Evolutionary conservation across 2,329 filamentous ascomycete genomes (phyloP).

Genomic region (Apiospora marii): DNA sequence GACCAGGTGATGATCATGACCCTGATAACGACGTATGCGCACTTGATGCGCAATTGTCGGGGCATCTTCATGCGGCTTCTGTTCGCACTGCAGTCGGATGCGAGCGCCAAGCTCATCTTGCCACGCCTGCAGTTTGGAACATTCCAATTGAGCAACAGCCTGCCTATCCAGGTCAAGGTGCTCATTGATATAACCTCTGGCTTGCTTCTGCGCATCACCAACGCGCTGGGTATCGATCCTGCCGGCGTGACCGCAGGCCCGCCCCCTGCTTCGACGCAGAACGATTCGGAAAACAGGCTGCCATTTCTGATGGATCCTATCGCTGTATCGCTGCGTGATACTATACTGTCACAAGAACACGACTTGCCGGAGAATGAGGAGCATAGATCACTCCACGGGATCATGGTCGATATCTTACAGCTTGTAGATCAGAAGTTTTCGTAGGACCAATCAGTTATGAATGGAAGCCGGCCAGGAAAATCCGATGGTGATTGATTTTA

Average conservation of each 20-base stretch:
- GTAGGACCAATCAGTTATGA: background rate
- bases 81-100: background rate
- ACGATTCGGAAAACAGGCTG: background rate
- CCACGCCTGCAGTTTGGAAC: background rate
- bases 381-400: background rate
- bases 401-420: background rate
- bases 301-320: background rate
- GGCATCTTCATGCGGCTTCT: background rate
- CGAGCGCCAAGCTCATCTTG: constrained; percentile 8
- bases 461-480: background rate
- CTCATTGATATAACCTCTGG: background rate
- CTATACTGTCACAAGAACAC: background rate
- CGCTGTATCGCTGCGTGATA: background rate
- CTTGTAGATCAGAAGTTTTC: background rate
- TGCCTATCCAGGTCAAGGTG: background rate
- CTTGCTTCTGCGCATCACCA: background rate
- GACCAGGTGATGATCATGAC: background rate
- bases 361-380: background rate
- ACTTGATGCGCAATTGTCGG: constrained; percentile 1
- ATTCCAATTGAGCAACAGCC: background rate
- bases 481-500: background rate
- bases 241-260: background rate
- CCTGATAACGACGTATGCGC: background rate
- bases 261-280: background rate
- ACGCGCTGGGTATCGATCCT: background rate